Percentiles rank a stretch among this genome's conserved stretches.
Conservation (phyloP, 2,329 filamentous ascomycete species). For the Didymella pinodella region DNA sequence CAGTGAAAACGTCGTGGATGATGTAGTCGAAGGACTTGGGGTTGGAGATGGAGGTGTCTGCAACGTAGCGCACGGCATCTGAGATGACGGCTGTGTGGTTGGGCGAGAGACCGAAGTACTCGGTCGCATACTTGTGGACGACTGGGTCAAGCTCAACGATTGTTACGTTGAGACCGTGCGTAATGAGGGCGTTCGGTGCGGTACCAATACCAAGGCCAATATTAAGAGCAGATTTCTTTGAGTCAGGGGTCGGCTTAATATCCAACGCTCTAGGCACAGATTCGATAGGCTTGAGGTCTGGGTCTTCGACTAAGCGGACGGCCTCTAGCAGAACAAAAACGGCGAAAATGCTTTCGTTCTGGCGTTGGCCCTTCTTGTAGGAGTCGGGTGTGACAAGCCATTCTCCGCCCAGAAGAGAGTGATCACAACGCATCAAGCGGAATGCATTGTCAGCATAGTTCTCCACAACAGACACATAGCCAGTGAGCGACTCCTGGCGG, state of each 20-base stretch:
- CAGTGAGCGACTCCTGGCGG: constrained; percentile 84
- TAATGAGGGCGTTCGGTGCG: constrained; percentile 83
- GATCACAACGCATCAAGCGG: constrained; percentile 88
- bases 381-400: constrained; percentile 70
- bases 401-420: constrained; percentile 91
- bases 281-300: constrained; percentile 7
- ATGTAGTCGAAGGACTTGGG: constrained; percentile 80
- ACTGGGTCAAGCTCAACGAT: constrained; percentile 94
- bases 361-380: constrained; percentile 54
- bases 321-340: constrained; percentile 97
- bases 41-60: constrained; percentile 57
- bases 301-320: constrained; percentile 75
- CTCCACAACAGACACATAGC: constrained; percentile 91
- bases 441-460: constrained; percentile 71
- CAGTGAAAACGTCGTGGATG: constrained; percentile 96
- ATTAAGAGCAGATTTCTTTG: constrained; percentile 79
- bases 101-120: constrained; percentile 80
- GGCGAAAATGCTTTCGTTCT: constrained; percentile 89
- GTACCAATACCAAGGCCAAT: constrained; percentile 95
- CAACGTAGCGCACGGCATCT: constrained; percentile 78
- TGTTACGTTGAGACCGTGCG: constrained; percentile 89
- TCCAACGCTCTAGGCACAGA: constrained; percentile 46
- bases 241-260: constrained; percentile 60
- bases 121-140: constrained; percentile 81
- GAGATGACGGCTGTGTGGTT: constrained; percentile 83